Evolutionary conservation across 352 stramenopile genomes (phyloP).

Genomic region (Phytophthora parvispora): DNA sequence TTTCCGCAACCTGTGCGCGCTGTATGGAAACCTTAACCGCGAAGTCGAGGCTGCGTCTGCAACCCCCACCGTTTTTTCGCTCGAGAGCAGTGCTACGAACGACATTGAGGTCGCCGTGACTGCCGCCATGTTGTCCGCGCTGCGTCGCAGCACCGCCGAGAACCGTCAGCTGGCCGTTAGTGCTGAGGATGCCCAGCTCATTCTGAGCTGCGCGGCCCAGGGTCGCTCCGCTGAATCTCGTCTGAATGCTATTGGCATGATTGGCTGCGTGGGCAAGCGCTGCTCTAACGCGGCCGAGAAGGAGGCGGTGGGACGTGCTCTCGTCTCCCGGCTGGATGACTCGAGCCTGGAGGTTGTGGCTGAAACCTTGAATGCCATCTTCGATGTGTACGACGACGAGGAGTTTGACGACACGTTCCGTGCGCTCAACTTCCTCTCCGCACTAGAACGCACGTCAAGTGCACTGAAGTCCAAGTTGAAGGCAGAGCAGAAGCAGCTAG

Average conservation of each 20-base stretch:
- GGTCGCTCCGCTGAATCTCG: conserved; percentile 74
- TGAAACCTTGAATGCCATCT: conserved; percentile 89
- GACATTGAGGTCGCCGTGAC: conserved; percentile 79
- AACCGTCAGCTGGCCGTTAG: conserved; percentile 65
- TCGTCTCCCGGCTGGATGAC: conserved; percentile 71
- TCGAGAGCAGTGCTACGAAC: conserved; percentile 53
- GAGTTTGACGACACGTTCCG: conserved; percentile 84
- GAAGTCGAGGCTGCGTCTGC: conserved; percentile 33
- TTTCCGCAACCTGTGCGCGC: conserved; percentile 81
- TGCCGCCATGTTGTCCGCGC: conserved; percentile 75
- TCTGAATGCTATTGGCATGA: conserved; percentile 81
- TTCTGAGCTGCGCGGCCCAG: conserved; percentile 73
- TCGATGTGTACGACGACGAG: conserved; percentile 89
- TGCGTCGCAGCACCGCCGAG: conserved; percentile 68
- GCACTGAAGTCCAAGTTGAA: conserved; percentile 82
- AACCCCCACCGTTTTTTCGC: conserved; percentile 40
- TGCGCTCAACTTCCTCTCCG: conserved; percentile 64
- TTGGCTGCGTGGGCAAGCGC: conserved; percentile 82
- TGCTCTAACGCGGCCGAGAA: conserved; percentile 73
- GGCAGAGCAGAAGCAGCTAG: conserved; percentile 80
- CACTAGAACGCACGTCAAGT: conserved; percentile 69
- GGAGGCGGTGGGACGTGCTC: conserved; percentile 72
- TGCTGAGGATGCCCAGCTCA: conserved; percentile 71
- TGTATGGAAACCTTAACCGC: conserved; percentile 75
- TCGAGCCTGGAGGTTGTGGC: conserved; percentile 83